phyloP scores from a whole-genome alignment of 257 asterid genomes.

The Fraxinus anomala region DNA sequence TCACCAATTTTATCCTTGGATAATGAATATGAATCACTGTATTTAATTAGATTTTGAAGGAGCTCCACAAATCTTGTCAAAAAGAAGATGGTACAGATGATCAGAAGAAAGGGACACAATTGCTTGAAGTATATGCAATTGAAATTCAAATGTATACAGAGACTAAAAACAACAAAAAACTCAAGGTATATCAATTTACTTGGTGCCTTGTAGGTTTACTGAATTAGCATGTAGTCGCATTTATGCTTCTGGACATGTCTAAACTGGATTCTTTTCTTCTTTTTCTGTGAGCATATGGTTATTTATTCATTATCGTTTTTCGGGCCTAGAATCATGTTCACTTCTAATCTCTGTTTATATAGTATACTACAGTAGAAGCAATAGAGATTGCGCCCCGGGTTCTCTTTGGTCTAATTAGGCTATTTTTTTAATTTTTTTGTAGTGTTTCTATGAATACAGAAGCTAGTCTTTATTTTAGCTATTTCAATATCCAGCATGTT shows the following conservation, averaged over 20 bases:
- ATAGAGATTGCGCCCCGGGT: background rate
- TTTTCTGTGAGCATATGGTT: background rate
- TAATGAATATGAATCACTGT: conserved; percentile 20
- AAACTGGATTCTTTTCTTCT: background rate
- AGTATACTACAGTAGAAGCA: background rate
- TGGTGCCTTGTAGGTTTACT: background rate
- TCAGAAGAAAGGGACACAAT: conserved; percentile 96
- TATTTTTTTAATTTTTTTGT: background rate
- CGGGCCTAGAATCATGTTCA: background rate
- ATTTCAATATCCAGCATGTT: background rate
- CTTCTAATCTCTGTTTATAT: background rate
- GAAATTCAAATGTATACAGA: conserved; percentile 98
- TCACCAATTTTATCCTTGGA: conserved; percentile 18
- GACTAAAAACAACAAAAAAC: conserved; percentile 93
- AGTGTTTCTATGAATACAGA: background rate
- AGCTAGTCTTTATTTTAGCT: background rate
- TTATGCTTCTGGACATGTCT: background rate
- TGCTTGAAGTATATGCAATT: conserved; percentile 95
- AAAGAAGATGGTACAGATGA: conserved; percentile 97
- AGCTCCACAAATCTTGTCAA: conserved; percentile 95
- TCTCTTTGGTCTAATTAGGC: background rate
- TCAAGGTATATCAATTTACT: conserved; percentile 59
- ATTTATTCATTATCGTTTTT: background rate
- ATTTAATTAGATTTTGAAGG: conserved; percentile 78
- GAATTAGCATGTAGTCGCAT: background rate